Conservation (phyloP, 805 yeast genomes). For the Saturnispora sanitii region DNA sequence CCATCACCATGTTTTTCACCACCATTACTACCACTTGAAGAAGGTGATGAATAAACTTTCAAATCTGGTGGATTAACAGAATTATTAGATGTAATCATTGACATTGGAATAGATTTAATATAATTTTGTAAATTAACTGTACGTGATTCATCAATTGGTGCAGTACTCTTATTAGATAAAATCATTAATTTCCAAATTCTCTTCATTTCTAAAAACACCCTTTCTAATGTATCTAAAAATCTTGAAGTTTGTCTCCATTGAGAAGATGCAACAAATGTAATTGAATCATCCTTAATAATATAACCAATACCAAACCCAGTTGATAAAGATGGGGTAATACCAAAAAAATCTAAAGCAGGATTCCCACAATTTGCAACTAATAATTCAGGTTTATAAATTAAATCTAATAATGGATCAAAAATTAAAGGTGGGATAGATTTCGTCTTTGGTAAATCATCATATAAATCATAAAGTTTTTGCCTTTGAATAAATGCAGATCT, state of each 20-base stretch:
- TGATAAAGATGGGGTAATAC: slow-evolving; percentile 51
- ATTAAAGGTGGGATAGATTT: slow-evolving; percentile 32
- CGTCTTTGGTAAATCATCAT: slow-evolving; percentile 32
- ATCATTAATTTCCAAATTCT: slow-evolving; percentile 25
- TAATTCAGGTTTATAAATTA: slow-evolving; percentile 29
- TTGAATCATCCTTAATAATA: slow-evolving; percentile 42
- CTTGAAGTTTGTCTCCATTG: slow-evolving; percentile 53
- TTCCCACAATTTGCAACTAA: slow-evolving; percentile 49
- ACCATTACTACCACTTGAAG: slow-evolving; percentile 1
- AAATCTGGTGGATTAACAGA: slow-evolving; percentile 13
- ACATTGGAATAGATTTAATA: slow-evolving; percentile 27
- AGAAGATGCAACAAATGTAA: slow-evolving; percentile 42
- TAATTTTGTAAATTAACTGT: slow-evolving; percentile 20
- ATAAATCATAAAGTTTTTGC: slow-evolving; percentile 36
- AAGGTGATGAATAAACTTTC: background rate
- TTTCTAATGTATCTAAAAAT: slow-evolving; percentile 42
- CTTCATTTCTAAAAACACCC: slow-evolving; percentile 39
- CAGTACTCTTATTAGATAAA: background rate
- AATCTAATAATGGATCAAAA: slow-evolving; percentile 32
- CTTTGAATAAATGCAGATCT: slow-evolving; percentile 44
- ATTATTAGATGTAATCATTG: slow-evolving; percentile 24
- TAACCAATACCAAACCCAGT: slow-evolving; percentile 52
- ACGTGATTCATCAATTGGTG: slow-evolving; percentile 10
- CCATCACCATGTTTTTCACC: slow-evolving; percentile 21
- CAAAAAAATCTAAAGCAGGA: slow-evolving; percentile 47